Evolutionary conservation across 352 stramenopile genomes (phyloP).

Genomic region (Lagenidium giganteum): DNA sequence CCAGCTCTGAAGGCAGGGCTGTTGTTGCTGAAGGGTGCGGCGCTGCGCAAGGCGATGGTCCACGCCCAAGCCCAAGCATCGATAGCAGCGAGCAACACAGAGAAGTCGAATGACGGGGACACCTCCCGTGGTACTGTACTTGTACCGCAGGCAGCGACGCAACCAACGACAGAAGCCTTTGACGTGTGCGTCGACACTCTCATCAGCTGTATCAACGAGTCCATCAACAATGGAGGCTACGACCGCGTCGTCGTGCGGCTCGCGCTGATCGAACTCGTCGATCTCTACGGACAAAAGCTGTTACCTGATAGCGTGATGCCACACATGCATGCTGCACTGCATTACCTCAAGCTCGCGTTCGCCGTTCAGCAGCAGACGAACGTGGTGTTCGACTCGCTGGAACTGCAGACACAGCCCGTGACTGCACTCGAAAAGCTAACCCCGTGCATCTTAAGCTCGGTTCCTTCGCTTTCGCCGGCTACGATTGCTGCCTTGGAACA

Average conservation of each 20-base stretch:
- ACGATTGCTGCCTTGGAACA: slow-evolving; percentile 23
- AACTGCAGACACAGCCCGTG: slow-evolving; percentile 45
- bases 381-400: slow-evolving; percentile 51
- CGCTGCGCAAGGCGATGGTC: slow-evolving; percentile 41
- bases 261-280: slow-evolving; percentile 58
- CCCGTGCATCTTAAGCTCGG: too few species aligned
- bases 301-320: slow-evolving; percentile 32
- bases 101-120: neutral
- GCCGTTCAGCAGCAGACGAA: slow-evolving; percentile 33
- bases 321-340: slow-evolving; percentile 64
- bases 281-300: slow-evolving; percentile 46
- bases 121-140: too few species aligned
- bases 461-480: too few species aligned
- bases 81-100: neutral
- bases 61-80: slow-evolving; percentile 3
- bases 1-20: slow-evolving; percentile 33
- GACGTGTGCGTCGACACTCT: slow-evolving; percentile 12
- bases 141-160: too few species aligned
- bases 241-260: slow-evolving; percentile 46
- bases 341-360: slow-evolving; percentile 56
- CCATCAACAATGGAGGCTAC: slow-evolving; percentile 41
- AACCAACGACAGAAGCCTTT: slow-evolving; percentile 2
- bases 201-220: slow-evolving; percentile 11
- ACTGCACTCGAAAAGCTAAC: slow-evolving; percentile 42
- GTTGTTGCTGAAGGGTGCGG: slow-evolving; percentile 41